phyloP scores from a whole-genome alignment of 306 rosid genomes.

The Pyrus bretschneideri region DNA sequence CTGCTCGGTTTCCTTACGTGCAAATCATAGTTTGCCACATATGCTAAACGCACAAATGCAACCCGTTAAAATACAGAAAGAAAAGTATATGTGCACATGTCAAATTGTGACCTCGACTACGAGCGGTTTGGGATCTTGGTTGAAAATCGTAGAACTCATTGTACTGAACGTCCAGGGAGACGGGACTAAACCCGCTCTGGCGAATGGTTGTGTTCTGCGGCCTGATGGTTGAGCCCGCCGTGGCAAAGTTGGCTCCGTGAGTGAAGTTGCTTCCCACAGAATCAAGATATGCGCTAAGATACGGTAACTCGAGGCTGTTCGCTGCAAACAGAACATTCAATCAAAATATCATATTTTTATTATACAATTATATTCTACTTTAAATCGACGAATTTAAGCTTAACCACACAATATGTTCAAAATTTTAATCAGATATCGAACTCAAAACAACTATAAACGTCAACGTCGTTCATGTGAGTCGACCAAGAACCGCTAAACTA shows the following conservation, averaged over 20 bases:
- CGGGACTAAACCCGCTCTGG: slow-evolving; percentile 67
- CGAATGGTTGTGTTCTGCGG: slow-evolving; percentile 53
- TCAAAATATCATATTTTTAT: too few species aligned
- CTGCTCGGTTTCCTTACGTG: too few species aligned
- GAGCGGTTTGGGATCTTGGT: slow-evolving; percentile 33
- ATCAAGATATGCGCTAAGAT: slow-evolving; percentile 61
- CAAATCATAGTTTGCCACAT: too few species aligned
- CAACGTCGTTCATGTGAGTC: too few species aligned
- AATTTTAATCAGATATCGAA: too few species aligned
- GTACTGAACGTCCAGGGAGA: slow-evolving; percentile 57
- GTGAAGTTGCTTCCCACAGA: slow-evolving; percentile 64
- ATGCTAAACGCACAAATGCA: background rate
- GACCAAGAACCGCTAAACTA: too few species aligned
- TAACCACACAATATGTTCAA: too few species aligned
- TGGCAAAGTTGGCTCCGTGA: slow-evolving; percentile 74
- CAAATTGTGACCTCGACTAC: slow-evolving; percentile 23
- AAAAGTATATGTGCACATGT: too few species aligned
- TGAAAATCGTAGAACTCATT: slow-evolving; percentile 51
- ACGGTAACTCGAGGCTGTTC: slow-evolving; percentile 40
- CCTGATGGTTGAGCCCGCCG: slow-evolving; percentile 64
- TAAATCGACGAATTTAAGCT: too few species aligned
- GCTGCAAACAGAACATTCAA: slow-evolving; percentile 28
- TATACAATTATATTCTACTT: too few species aligned
- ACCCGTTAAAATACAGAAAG: too few species aligned
- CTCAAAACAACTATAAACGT: too few species aligned